Evolutionary conservation across 2,329 filamentous ascomycete species (phyloP), one percentile per base, ranked within the genome.

Genomic region (Phoma sp.): DNA sequence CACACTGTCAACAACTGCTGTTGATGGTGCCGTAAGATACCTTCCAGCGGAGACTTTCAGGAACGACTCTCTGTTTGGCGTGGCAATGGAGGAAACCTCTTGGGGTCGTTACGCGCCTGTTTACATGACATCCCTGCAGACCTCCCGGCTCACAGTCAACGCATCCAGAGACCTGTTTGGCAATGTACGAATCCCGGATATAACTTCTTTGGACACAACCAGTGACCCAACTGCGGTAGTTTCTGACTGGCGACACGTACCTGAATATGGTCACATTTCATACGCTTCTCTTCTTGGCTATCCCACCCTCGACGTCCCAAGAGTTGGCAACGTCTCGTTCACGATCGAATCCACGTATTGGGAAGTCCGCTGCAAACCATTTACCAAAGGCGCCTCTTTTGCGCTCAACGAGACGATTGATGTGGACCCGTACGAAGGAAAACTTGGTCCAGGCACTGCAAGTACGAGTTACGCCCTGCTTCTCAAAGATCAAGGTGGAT

Each of bases 131-230:
- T 9, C 37, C 2, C 9, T 50, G 3, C 46, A 50, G 7, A 43
- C 38, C 4, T 35, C 37, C 2, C 37, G 29, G 2, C 5, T 39
- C 4, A 43, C 9, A 1, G 17, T 25, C 22, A 27, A 50, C 4
- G 21, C 17, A 9, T 13, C 31, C 7, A 35, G 29, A 25, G 46
- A 50, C 15, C 21, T 50, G 4, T 50, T 50, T 36, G 46, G 37
- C 38, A 50, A 50, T 21, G 24, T 43, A 6, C 37, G 38, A 21
- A 50, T 50, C 35, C 46, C 46, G 8, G 46, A 50, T 15, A 36
- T 50, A 22, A 33, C 27, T 12, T 31, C 38, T 13, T n/a, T 40
- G 6, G 13, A 27, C 12, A 17, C 24, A 8, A 6, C 3, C 35
- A 41, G 10, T 9, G 35, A 38, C n/a, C 6, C 19, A 27, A 38